Evolutionary conservation across 257 asterid genomes (phyloP), one percentile per base, ranked within the genome.

Genomic region (Solanum bukasovii): DNA sequence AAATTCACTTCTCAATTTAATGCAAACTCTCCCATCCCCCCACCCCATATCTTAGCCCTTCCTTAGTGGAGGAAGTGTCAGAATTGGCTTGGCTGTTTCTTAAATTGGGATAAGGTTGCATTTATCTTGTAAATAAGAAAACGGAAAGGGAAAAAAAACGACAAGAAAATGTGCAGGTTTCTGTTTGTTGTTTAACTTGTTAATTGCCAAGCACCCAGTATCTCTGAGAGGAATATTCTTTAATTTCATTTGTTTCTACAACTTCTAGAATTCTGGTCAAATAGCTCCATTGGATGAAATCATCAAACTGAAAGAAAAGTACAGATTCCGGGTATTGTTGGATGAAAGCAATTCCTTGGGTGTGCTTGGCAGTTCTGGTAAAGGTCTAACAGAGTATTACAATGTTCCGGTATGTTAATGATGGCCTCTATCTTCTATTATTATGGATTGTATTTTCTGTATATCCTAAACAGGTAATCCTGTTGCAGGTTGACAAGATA

Each of bases 281-380:
- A 92, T 96, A 67, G 94, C 98, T 88, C 99, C 98, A 59, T 87
- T 95, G 87, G 98, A 96, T 88, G 98, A 94, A 88, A 95, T 96
- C 89, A 92, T 95, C 89, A 92, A 27, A 88, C 90, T 96, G 92
- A 96, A 96, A 94, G 99, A 96, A 89, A 92, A 96, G 46, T 94
- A 94, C 89, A 95, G 92, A 34, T 96, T 94, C 91, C 98, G 98
- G 44, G 98, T 96, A 37, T 89, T 96, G 89, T 92, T 96, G 78
- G 99, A 97, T 86, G 98, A 97, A 90, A 96, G 97, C 92, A 97
- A 96, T 91, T 97, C 98, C 10, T 84, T 96, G 73, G 99, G 98
- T 83, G 99, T 95, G 87, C 98, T 96, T 87, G 99, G 99, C 86
- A 87, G 91, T 85, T 91, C 99, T 84, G 99, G 99, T 85, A 92